Evolutionary conservation across 805 yeast species (phyloP).

Genomic region (Babjeviella inositovora): DNA sequence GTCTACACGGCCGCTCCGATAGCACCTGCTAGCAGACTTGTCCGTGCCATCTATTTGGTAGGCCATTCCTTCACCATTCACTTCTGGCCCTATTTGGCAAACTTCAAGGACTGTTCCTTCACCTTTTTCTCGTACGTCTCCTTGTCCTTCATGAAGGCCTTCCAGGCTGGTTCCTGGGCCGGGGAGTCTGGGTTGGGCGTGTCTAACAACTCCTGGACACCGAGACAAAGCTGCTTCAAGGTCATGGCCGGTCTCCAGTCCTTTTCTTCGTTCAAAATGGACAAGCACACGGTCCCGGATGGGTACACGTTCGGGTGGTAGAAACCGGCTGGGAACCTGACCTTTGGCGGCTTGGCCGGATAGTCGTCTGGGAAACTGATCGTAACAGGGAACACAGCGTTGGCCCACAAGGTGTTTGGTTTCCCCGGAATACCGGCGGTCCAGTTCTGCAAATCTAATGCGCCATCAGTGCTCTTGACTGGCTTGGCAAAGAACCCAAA

Average conservation of each 20-base stretch:
- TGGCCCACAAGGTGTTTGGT: constrained; percentile 72
- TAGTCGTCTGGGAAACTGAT: constrained; percentile 79
- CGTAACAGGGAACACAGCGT: constrained; percentile 77
- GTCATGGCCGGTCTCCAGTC: constrained; percentile 98
- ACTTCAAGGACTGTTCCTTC: constrained; percentile 63
- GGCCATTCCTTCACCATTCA: too few species aligned
- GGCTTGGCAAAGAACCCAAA: constrained; percentile 96
- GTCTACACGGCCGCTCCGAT: too few species aligned
- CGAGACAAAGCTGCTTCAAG: constrained; percentile 74
- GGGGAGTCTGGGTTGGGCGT: constrained; percentile 92
- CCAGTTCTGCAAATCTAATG: constrained; percentile 78
- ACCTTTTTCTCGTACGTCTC: constrained; percentile 63
- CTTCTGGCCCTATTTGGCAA: too few species aligned
- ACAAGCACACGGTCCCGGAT: constrained; percentile 88
- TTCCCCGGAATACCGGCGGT: constrained; percentile 94
- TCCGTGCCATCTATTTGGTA: too few species aligned
- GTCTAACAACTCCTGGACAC: constrained; percentile 81
- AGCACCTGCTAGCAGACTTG: too few species aligned
- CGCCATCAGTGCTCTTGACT: constrained; percentile 59
- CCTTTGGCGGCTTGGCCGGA: constrained; percentile 94
- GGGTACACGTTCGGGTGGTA: constrained; percentile 98
- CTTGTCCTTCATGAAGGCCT: constrained; percentile 59
- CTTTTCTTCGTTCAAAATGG: constrained; percentile 85
- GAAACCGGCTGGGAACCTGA: constrained; percentile 75
- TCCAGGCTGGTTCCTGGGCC: constrained; percentile 96